Percentiles rank a stretch among this genome's conserved stretches.
These are phyloP conservation scores for Physcomitrium patens DNA, from an alignment of 225 moss, liverwort and hornwort species.

Conservation along the genomic window DNA sequence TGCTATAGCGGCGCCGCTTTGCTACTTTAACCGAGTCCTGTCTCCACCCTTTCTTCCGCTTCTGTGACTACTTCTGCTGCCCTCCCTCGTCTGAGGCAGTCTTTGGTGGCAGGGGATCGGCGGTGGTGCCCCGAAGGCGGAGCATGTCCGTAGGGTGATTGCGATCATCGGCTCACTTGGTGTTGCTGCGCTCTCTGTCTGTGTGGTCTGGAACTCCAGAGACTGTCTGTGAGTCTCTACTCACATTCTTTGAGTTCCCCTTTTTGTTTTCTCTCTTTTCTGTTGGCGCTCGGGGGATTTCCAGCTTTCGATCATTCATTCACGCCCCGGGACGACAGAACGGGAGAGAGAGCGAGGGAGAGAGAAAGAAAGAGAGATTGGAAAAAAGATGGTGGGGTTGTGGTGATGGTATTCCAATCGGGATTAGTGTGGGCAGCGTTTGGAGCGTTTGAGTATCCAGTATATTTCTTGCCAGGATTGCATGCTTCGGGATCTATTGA, in stretches of 20 bases:
- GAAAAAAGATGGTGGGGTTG: background rate
- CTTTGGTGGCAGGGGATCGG: background rate
- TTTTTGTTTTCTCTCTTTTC: background rate
- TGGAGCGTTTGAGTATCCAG: background rate
- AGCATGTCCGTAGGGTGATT: slow-evolving; percentile 17
- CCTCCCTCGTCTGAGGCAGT: background rate
- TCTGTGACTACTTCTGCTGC: background rate
- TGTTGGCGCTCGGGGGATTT: background rate
- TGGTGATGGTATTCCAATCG: background rate
- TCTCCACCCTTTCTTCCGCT: background rate
- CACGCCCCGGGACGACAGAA: too few relatives aligned
- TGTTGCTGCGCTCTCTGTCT: background rate
- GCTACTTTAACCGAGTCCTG: slow-evolving; percentile 23
- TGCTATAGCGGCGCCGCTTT: slow-evolving; percentile 42
- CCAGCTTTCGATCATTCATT: too few relatives aligned
- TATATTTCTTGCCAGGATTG: background rate
- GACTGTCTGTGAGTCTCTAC: slow-evolving; percentile 13
- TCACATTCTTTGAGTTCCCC: background rate
- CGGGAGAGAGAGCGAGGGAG: too few relatives aligned
- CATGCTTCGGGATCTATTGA: background rate
- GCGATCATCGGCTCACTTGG: background rate
- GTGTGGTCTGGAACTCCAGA: background rate
- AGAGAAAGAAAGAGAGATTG: too few relatives aligned
- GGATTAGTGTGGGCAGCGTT: background rate
- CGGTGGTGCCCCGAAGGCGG: slow-evolving; percentile 6